These are phyloP conservation scores for Ustilago hordei DNA, from an alignment of 1,284 basidiomycete genomes.

Conservation along the genomic window DNA sequence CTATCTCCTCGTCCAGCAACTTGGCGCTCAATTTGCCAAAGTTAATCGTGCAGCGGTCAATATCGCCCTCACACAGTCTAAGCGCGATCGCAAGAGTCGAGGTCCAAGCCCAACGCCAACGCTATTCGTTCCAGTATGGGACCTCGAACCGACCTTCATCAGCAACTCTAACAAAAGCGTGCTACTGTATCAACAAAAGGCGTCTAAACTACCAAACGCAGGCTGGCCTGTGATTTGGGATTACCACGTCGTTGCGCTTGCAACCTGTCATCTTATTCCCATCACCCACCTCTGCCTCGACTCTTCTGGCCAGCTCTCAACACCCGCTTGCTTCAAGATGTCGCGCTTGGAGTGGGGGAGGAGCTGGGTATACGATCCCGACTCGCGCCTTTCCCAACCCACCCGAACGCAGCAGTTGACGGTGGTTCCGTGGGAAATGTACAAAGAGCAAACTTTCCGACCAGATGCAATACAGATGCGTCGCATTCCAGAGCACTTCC, in stretches of 20 bases:
- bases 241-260: slow-evolving; percentile 54
- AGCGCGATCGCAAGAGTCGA: not conserved
- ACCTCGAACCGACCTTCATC: slow-evolving; percentile 44
- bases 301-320: not conserved
- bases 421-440: slow-evolving; percentile 8
- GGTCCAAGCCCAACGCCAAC: not conserved
- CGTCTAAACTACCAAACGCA: slow-evolving; percentile 20
- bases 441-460: slow-evolving; percentile 25
- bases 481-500: slow-evolving; percentile 14
- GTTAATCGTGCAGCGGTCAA: slow-evolving; percentile 15
- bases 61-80: slow-evolving; percentile 3
- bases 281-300: not conserved
- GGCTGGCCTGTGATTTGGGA: slow-evolving; percentile 58
- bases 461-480: not conserved
- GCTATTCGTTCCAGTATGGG: slow-evolving; percentile 32
- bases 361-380: slow-evolving; percentile 58
- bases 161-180: slow-evolving; percentile 43
- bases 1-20: slow-evolving; percentile 32
- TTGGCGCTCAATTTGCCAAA: slow-evolving; percentile 1
- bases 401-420: slow-evolving; percentile 2
- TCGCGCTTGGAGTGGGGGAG: not conserved
- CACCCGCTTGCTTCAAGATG: not conserved
- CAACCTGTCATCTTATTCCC: slow-evolving; percentile 28
- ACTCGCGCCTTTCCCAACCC: slow-evolving; percentile 28
- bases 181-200: slow-evolving; percentile 48